phyloP scores from a whole-genome alignment of 257 asterid genomes.

The Przewalskia tangutica region DNA sequence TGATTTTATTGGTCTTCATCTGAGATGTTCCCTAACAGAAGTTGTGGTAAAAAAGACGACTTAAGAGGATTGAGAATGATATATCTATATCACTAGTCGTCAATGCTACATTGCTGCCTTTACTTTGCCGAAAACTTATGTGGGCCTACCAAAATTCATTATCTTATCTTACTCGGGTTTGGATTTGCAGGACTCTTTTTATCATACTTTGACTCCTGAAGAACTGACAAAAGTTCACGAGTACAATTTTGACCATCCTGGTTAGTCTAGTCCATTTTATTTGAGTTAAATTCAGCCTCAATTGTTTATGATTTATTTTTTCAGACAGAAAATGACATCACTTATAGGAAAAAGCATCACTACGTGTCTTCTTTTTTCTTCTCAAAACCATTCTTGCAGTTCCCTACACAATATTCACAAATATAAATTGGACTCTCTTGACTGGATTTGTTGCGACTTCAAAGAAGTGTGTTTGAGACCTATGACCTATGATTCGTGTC shows the following conservation, averaged over 20 bases:
- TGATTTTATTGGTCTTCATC: neutral
- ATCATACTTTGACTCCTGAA: constrained; percentile 69
- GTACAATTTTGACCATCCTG: constrained; percentile 99
- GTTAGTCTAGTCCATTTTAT: constrained; percentile 31
- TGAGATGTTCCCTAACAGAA: neutral
- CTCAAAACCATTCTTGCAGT: neutral
- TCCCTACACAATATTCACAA: neutral
- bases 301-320: neutral
- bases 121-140: neutral
- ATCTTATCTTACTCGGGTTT: constrained; percentile 1
- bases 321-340: neutral
- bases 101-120: neutral
- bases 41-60: neutral
- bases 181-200: constrained; percentile 81
- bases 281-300: neutral
- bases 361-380: neutral
- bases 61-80: neutral
- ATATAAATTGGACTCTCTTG: neutral
- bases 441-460: neutral
- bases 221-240: constrained; percentile 84
- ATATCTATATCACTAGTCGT: neutral
- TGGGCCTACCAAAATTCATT: neutral
- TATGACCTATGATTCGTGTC: neutral
- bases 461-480: neutral
- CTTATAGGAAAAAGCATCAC: neutral